A percentile compares a stretch with the other conserved stretches of the same genome.
Evolutionary conservation across 2,329 filamentous ascomycete genomes (phyloP).

Genomic region (Lomentospora prolificans): DNA sequence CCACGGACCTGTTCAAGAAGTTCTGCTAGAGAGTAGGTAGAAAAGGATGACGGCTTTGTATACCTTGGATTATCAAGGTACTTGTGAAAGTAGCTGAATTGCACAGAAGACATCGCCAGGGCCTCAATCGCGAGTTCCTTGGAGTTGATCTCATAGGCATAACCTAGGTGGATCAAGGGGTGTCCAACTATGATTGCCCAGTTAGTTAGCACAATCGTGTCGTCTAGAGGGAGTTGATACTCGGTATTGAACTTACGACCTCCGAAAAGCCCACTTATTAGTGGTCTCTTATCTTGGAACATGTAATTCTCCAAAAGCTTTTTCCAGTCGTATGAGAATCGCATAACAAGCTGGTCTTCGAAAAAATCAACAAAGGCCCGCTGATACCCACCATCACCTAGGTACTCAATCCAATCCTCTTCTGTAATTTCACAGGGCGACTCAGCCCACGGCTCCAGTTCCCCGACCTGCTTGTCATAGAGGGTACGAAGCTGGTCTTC

Average conservation of each 20-base stretch:
- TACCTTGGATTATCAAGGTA: slow-evolving; percentile 66
- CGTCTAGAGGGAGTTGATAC: background rate
- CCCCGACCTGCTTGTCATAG: slow-evolving; percentile 66
- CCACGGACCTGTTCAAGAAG: slow-evolving; percentile 59
- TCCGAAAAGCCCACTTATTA: slow-evolving; percentile 71
- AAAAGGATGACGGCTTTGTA: slow-evolving; percentile 51
- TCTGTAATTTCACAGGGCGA: slow-evolving; percentile 76
- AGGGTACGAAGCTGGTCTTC: slow-evolving; percentile 64
- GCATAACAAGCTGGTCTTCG: slow-evolving; percentile 73
- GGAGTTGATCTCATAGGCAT: slow-evolving; percentile 79
- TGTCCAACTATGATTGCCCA: slow-evolving; percentile 56
- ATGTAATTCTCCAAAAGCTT: slow-evolving; percentile 66
- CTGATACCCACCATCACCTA: slow-evolving; percentile 75
- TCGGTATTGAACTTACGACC: slow-evolving; percentile 50
- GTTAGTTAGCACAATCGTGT: background rate
- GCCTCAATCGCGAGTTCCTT: slow-evolving; percentile 85
- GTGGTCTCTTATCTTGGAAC: slow-evolving; percentile 61
- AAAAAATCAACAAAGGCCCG: slow-evolving; percentile 91
- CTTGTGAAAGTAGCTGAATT: slow-evolving; percentile 52
- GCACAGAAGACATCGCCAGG: slow-evolving; percentile 53
- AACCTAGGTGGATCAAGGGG: slow-evolving; percentile 89
- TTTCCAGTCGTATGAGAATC: slow-evolving; percentile 75
- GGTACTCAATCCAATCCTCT: slow-evolving; percentile 76
- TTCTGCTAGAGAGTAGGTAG: slow-evolving; percentile 53
- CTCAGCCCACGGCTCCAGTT: slow-evolving; percentile 70